phyloP scores from a whole-genome alignment of 2,329 filamentous ascomycete species.

The Penicillium expansum region DNA sequence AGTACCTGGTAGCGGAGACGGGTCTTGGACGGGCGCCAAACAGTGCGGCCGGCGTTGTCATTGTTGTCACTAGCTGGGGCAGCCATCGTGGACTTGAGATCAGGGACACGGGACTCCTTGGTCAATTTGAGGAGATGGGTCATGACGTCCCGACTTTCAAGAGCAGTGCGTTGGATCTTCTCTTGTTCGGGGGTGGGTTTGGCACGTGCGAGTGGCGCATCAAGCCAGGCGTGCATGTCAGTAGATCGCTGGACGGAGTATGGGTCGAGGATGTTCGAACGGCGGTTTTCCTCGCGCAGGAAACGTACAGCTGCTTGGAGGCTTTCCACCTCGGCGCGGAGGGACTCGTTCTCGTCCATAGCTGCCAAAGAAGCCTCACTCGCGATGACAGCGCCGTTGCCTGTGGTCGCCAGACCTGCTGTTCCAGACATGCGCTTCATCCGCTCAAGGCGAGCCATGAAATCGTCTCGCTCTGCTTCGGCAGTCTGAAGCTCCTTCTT shows the following conservation, averaged over 20 bases:
- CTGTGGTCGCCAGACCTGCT: slow-evolving; percentile 34
- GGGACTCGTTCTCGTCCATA: slow-evolving; percentile 44
- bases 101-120: slow-evolving; percentile 40
- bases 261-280: slow-evolving; percentile 40
- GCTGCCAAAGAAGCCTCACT: slow-evolving; percentile 40
- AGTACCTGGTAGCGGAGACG: slow-evolving; percentile 46
- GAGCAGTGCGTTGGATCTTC: slow-evolving; percentile 34
- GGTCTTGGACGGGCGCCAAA: slow-evolving; percentile 44
- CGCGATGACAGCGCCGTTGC: slow-evolving; percentile 40
- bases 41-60: slow-evolving; percentile 27
- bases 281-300: slow-evolving; percentile 46
- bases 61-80: slow-evolving; percentile 6
- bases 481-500: slow-evolving; percentile 38
- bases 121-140: slow-evolving; percentile 44
- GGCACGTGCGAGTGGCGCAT: slow-evolving; percentile 37
- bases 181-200: slow-evolving; percentile 29
- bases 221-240: slow-evolving; percentile 45
- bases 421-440: slow-evolving; percentile 43
- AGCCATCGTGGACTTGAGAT: slow-evolving; percentile 38
- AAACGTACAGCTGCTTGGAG: slow-evolving; percentile 49
- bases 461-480: slow-evolving; percentile 42
- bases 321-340: slow-evolving; percentile 43
- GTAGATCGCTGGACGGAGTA: slow-evolving; percentile 42
- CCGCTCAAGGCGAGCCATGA: slow-evolving; percentile 42
- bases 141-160: slow-evolving; percentile 45